These are phyloP conservation scores for Podospora didyma DNA, from an alignment of 495 filamentous ascomycete genomes.

Conservation along the genomic window DNA sequence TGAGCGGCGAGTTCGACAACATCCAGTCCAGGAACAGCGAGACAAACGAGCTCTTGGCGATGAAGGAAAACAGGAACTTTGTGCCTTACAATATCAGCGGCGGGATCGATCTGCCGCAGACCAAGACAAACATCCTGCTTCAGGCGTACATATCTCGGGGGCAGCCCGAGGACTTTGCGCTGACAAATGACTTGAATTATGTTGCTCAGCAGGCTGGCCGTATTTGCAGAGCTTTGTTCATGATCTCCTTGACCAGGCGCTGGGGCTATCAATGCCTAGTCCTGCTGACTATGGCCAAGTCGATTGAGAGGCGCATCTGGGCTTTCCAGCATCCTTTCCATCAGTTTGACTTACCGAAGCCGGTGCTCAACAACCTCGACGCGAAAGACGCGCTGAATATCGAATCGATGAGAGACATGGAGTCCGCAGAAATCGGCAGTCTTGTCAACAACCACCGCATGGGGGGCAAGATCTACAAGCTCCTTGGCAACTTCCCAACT, in stretches of 20 bases:
- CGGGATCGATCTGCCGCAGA: conserved; percentile 72
- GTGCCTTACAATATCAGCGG: conserved; percentile 70
- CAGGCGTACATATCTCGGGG: conserved; percentile 93
- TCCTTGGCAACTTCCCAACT: conserved; percentile 89
- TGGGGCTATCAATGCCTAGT: conserved; percentile 96
- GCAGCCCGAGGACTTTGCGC: conserved; percentile 84
- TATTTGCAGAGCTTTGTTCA: conserved; percentile 92
- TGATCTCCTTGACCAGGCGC: conserved; percentile 89
- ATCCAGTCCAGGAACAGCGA: conserved; percentile 89
- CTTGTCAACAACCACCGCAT: conserved; percentile 87
- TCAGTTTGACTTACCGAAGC: conserved; percentile 87
- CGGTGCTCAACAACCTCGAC: conserved; percentile 79
- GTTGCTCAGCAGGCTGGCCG: conserved; percentile 92
- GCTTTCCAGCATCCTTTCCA: conserved; percentile 90
- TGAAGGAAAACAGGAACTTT: conserved; percentile 57
- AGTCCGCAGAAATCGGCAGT: conserved; percentile 80
- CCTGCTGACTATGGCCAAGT: conserved; percentile 84
- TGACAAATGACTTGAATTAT: conserved; percentile 88
- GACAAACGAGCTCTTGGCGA: conserved; percentile 62
- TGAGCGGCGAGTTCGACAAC: conserved; percentile 96
- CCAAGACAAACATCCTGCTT: conserved; percentile 92
- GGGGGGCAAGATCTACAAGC: conserved; percentile 72
- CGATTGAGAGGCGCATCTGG: conserved; percentile 94
- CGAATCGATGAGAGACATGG: conserved; percentile 86
- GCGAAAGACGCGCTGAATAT: conserved; percentile 69